Conservation (phyloP, 306 rosid genomes). For the barrel medic (Medicago truncatula) region DNA sequence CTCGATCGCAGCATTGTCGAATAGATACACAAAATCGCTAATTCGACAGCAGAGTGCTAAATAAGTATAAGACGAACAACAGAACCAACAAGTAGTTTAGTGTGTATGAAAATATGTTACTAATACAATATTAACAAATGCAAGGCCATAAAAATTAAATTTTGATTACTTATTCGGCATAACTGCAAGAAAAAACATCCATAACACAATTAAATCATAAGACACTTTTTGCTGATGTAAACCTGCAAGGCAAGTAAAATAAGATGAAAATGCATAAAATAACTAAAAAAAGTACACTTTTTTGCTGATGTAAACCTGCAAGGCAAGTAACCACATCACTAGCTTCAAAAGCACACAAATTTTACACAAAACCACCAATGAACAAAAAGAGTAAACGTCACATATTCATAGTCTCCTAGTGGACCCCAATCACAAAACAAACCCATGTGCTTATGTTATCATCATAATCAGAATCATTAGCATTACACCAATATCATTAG, state of each 20-base stretch:
- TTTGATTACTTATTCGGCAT: slow-evolving; percentile 17
- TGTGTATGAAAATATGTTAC: slow-evolving; percentile 7
- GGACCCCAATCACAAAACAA: slow-evolving; percentile 45
- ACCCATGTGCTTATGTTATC: slow-evolving; percentile 35
- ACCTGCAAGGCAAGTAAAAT: slow-evolving; percentile 43
- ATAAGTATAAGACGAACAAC: slow-evolving; percentile 32
- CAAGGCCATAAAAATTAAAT: neutral
- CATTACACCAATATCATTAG: neutral
- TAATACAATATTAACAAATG: slow-evolving; percentile 31
- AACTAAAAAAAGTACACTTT: slow-evolving; percentile 42
- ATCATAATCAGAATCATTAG: neutral
- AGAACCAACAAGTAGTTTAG: slow-evolving; percentile 34
- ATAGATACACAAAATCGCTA: slow-evolving; percentile 34
- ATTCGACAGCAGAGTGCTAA: slow-evolving; percentile 32
- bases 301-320: slow-evolving; percentile 47
- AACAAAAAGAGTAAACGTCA: slow-evolving; percentile 25
- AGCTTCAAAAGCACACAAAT: slow-evolving; percentile 51
- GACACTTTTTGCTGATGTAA: neutral
- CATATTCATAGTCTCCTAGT: slow-evolving; percentile 8
- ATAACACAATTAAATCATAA: slow-evolving; percentile 22
- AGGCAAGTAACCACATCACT: slow-evolving; percentile 54
- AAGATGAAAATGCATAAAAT: slow-evolving; percentile 39
- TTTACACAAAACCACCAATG: slow-evolving; percentile 22
- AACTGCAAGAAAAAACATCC: slow-evolving; percentile 29
- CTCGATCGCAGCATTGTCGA: neutral